Base-by-base conservation (phyloP, 495 filamentous ascomycete species). In the Xylaria flabelliformis region DNA sequence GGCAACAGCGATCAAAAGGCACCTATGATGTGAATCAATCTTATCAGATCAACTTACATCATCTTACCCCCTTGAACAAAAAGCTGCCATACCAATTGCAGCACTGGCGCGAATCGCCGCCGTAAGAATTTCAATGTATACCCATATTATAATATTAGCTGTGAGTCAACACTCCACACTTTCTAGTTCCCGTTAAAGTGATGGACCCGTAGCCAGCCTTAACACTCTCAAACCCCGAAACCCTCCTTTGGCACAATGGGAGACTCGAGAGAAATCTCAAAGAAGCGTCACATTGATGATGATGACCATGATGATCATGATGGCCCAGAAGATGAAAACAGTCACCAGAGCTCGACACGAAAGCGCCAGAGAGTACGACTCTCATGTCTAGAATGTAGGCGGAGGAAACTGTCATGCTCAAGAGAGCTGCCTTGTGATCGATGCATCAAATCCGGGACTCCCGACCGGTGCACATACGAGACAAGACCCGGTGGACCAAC, bases 371-470 rank as follows among this genome's bases (percentile, higher is more conserved):
- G 85, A 55, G 82, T 87, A 0, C 76, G 85, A 17, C 81, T 87
- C 24, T 85, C 83, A 13, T 87, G 85, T 62, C 80, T 87, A 42
- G 85, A 87, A 56, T 87, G 85, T 73, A 82, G 85, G 70, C 75
- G 85, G 26, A 76, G 85, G 24, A 87, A 87, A 76, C 75, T 87
- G 46, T 87, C 85, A 44, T 87, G 85, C 72, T 85, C 85, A 64
- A 80, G 85, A 53, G 85, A 84, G 77, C 78, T 87, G 63, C 85
- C 85, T 21, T 87, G 85, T 75, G 83, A 85, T 64, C 81, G 85
- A 34, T 87, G 85, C 67, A 76, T 87, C 70, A 85, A 86, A 74
- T 85, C 83, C 48, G 85, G 85, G 58, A 86, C 84, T 15, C 74
- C 83, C 17, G 85, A 87, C 10, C 79, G 80, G 48, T 87, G 85